Percentiles rank a stretch among this genome's conserved stretches.
These are phyloP conservation scores for Globisporangium orthogonon DNA, from an alignment of 352 stramenopile genomes.

Conservation along the genomic window DNA sequence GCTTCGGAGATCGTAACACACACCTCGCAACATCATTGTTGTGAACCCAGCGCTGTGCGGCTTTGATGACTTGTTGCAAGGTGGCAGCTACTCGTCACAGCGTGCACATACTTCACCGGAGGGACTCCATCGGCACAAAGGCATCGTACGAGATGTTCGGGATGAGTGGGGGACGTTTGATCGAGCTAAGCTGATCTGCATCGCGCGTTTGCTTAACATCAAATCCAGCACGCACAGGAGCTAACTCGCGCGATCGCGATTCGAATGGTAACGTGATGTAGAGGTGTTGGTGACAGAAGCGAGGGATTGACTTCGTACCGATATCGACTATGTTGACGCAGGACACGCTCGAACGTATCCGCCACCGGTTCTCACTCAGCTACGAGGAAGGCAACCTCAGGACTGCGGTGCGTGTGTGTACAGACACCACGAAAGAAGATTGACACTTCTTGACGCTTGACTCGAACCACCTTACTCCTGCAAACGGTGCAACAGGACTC, in stretches of 20 bases:
- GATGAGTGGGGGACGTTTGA: conserved; percentile 4
- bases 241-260: conserved; percentile 21
- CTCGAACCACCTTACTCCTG: neutral
- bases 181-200: conserved; percentile 14
- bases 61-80: conserved; percentile 41
- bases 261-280: conserved; percentile 14
- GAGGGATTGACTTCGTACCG: neutral
- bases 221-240: conserved; percentile 27
- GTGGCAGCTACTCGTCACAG: neutral
- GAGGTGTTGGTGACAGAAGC: neutral
- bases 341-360: conserved; percentile 11
- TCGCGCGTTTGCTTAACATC: neutral
- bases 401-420: conserved; percentile 2
- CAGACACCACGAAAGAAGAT: neutral
- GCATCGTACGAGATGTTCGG: conserved; percentile 20
- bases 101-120: neutral
- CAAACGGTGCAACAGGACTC: conserved; percentile 17
- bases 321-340: neutral
- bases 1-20: neutral
- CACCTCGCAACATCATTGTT: neutral
- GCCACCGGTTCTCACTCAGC: conserved; percentile 19
- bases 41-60: conserved; percentile 34
- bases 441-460: too few relatives aligned
- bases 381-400: conserved; percentile 20
- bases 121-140: conserved; percentile 17